Evolutionary conservation across 108 stramenopile species (phyloP), one percentile per base, ranked within the genome.

Genomic region (Nannochloropsis gaditana): DNA sequence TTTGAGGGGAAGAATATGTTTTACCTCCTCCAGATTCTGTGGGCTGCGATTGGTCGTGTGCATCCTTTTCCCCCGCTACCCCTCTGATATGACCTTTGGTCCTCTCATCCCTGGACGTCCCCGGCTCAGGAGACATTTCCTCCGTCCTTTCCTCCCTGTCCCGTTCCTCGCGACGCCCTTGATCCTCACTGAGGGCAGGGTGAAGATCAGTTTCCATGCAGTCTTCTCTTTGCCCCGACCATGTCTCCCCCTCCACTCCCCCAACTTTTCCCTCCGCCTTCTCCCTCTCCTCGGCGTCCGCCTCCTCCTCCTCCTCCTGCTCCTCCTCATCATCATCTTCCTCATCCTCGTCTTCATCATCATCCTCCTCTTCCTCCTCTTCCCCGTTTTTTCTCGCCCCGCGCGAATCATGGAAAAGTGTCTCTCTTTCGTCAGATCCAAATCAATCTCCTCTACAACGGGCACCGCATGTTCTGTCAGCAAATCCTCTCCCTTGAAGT

Each of bases 401-500:
- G 19, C n/a, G 19, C 6, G 19, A 15, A 4, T n/a, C 59, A 73
- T 15, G 59, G 19, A 73, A 73, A 73, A 73, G n/a, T 73, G 59
- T 6, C 59, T 73, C n/a, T 73, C 59, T 8, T n/a, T 73, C 59
- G 59, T 73, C 59, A 73, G n/a, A n/a, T n/a, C n/a, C 59, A 73
- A 15, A 73, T 73, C 59, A 6, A 73, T 6, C 59, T 73, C 59
- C 59, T 73, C 59, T n/a, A 73, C 59, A 15, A 73, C 59, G 1
- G 59, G 59, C 59, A 73, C 59, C 59, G 59, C 15, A 73, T n/a
- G n/a, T n/a, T 73, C 59, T 5, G 19, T n/a, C 59, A 73, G n/a
- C 15, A 73, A n/a, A 73, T 73, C 15, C 59, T 73, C 59, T n/a
- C 59, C 59, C 59, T 73, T 73, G 59, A 73, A 73, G n/a, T 73